These are phyloP conservation scores for Verbena officinalis DNA, from an alignment of 257 asterid species.

Conservation along the genomic window DNA sequence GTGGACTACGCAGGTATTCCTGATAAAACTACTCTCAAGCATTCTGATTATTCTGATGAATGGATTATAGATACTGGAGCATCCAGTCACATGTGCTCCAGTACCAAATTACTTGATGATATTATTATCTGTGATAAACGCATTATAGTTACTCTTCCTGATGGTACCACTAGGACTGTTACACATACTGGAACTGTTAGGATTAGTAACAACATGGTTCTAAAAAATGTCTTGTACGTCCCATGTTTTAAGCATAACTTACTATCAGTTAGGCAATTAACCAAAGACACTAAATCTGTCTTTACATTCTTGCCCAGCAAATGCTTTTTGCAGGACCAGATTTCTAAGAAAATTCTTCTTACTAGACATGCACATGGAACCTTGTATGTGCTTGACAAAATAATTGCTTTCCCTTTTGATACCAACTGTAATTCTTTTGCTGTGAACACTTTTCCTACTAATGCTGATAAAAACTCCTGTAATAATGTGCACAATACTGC, in stretches of 20 bases:
- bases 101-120: not conserved
- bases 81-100: not conserved
- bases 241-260: not conserved
- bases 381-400: not conserved
- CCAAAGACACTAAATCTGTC: not conserved
- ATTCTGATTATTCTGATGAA: not conserved
- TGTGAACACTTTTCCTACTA: too few relatives aligned
- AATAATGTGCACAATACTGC: not conserved
- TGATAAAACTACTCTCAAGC: too few relatives aligned
- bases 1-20: not conserved
- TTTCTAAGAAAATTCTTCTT: not conserved
- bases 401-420: too few relatives aligned
- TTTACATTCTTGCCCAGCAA: not conserved
- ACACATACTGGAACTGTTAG: not conserved
- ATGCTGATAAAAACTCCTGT: not conserved
- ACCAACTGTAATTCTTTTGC: too few relatives aligned
- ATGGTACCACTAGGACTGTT: not conserved
- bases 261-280: not conserved
- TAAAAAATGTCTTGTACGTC: not conserved
- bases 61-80: not conserved
- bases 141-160: not conserved
- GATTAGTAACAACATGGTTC: not conserved
- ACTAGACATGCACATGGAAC: not conserved
- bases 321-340: not conserved
- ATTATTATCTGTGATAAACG: too few relatives aligned